phyloP scores from a whole-genome alignment of 2,329 filamentous ascomycete genomes.

The Arthrobotrys sinensis region DNA sequence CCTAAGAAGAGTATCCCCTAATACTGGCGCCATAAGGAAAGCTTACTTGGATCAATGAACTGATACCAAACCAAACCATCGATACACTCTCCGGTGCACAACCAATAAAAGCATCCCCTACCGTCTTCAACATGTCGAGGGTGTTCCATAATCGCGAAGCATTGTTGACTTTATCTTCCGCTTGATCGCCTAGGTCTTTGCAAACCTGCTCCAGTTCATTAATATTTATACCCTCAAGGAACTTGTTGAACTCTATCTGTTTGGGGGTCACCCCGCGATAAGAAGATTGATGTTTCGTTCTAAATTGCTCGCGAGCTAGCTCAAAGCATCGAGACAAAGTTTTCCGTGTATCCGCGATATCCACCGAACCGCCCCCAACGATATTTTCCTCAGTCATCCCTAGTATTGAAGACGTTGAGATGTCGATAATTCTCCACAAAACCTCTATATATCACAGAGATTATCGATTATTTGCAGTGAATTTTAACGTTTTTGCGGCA shows the following conservation, averaged over 20 bases:
- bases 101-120: constrained; percentile 36
- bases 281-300: not conserved
- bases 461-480: too few species aligned
- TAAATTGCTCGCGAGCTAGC: not conserved
- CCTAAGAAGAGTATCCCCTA: too few species aligned
- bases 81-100: constrained; percentile 53
- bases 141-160: constrained; percentile 27
- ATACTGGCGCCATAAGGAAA: not conserved
- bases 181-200: constrained; percentile 15
- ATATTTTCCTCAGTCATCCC: too few species aligned
- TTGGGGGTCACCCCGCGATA: not conserved
- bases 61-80: constrained; percentile 55
- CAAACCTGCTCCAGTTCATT: constrained; percentile 8
- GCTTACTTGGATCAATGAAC: constrained; percentile 27
- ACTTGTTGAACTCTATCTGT: not conserved
- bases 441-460: too few species aligned
- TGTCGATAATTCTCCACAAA: too few species aligned
- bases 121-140: constrained; percentile 12
- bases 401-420: too few species aligned
- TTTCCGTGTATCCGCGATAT: not conserved
- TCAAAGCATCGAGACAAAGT: not conserved
- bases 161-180: constrained; percentile 34
- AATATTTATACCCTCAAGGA: constrained; percentile 19
- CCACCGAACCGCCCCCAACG: too few species aligned
- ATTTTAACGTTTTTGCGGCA: too few species aligned